phyloP scores from a whole-genome alignment of 805 yeast genomes.

The Yamadazyma kitorensis region DNA sequence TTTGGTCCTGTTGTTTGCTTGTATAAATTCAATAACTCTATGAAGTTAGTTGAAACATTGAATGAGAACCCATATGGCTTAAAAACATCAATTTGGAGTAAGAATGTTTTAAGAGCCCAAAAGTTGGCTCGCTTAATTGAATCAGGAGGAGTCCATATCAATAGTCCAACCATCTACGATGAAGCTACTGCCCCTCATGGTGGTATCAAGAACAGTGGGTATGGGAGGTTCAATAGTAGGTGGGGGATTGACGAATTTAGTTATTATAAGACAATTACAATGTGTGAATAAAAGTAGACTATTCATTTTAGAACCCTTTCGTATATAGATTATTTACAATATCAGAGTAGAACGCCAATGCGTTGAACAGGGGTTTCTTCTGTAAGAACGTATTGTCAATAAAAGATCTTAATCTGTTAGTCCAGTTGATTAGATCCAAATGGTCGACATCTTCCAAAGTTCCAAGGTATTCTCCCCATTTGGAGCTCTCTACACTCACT shows the following conservation, averaged over 20 bases:
- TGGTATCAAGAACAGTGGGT: slow-evolving; percentile 39
- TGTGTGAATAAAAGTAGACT: slow-evolving; percentile 11
- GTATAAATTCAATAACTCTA: slow-evolving; percentile 18
- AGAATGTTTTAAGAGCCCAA: slow-evolving; percentile 31
- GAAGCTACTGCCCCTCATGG: slow-evolving; percentile 44
- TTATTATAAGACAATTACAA: slow-evolving; percentile 34
- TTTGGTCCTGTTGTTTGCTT: slow-evolving; percentile 45
- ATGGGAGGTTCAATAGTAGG: slow-evolving; percentile 34
- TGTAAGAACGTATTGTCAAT: slow-evolving; percentile 27
- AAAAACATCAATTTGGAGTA: slow-evolving; percentile 42
- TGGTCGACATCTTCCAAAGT: slow-evolving; percentile 79
- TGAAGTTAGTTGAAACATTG: slow-evolving; percentile 18
- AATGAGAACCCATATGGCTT: slow-evolving; percentile 34
- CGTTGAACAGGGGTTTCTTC: slow-evolving; percentile 49
- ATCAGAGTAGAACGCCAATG: slow-evolving; percentile 66
- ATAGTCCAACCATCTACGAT: slow-evolving; percentile 30
- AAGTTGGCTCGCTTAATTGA: slow-evolving; percentile 32
- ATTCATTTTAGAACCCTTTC: slow-evolving; percentile 46
- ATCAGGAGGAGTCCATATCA: slow-evolving; percentile 41
- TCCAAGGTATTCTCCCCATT: slow-evolving; percentile 84
- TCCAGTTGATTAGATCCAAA: slow-evolving; percentile 83
- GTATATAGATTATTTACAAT: slow-evolving; percentile 61
- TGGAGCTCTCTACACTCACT: slow-evolving; percentile 72
- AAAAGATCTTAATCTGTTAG: slow-evolving; percentile 46
- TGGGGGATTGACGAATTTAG: slow-evolving; percentile 47